Base-by-base conservation (phyloP, 306 rosid genomes). In the Arachis hypogaea region DNA sequence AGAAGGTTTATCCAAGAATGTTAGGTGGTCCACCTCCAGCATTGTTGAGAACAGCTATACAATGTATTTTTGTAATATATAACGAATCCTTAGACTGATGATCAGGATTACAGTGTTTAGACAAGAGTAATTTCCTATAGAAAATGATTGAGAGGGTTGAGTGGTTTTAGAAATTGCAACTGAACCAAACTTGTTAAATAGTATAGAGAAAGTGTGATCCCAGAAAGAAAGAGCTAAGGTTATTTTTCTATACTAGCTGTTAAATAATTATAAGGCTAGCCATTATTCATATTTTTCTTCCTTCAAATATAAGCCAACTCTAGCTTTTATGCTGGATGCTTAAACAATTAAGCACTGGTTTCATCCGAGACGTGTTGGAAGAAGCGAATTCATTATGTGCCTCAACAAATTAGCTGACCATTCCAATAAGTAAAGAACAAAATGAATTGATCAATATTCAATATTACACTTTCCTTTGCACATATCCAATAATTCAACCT, bases 361-460 rank as follows among this genome's bases (percentile, higher is more conserved):
- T n/a, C 57, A 51, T 51, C 22, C 12, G 57, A 51, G 9, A 51
- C 28, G 45, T 47, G 59, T 30, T 49, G 59, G 58, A 11, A 28
- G 29, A 66, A 10, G 43, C 57, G 28, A 45, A 45, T 2, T 2
- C 44, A 41, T 7, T 41, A 41, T 41, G 44, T 41, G 44, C 7
- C 7, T 8, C 6, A 45, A 45, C 50, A 45, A 3, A 6, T 3
- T 45, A 7, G 8, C 3, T 46, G 51, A 7, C 5, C 7, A 43
- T 42, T 57, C 64, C 11, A 11, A 22, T 30, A 69, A 29, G 57
- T 69, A 69, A 70, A 29, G 71, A 62, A 4, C 2, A 71, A 71
- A 71, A 11, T 56, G 55, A 71, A 57, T 30, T 30, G 33, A 79
- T 60, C 66, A 43, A 49, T 75, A 59, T 65, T 33, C 38, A 33